Evolutionary conservation across 2,329 filamentous ascomycete genomes (phyloP).

Genomic region (Colletotrichum sansevieriae): DNA sequence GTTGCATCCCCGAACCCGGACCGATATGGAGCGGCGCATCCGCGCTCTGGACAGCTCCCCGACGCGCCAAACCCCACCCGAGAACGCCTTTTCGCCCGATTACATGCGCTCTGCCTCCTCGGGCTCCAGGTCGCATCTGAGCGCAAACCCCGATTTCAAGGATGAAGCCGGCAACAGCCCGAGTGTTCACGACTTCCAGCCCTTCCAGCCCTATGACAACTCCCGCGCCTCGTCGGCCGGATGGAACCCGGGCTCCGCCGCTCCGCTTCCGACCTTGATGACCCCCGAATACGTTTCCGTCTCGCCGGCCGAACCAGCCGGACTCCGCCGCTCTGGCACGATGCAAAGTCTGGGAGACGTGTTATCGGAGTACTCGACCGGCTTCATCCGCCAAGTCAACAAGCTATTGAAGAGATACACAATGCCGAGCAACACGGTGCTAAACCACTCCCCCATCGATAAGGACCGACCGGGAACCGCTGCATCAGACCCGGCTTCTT

Average conservation of each 20-base stretch:
- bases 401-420: conserved; percentile 56
- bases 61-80: conserved; percentile 45
- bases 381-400: conserved; percentile 54
- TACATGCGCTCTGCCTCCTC: conserved; percentile 32
- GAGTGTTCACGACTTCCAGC: conserved; percentile 15
- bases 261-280: conserved; percentile 29
- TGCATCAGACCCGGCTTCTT: conserved; percentile 43
- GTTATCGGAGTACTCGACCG: conserved; percentile 49
- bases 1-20: conserved; percentile 64
- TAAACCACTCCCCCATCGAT: conserved; percentile 45
- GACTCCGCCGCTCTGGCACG: conserved; percentile 53
- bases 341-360: conserved; percentile 52
- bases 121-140: conserved; percentile 15
- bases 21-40: conserved; percentile 66
- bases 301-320: conserved; percentile 38
- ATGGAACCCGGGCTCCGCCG: conserved; percentile 14
- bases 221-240: conserved; percentile 30
- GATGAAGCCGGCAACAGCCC: conserved; percentile 31
- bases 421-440: conserved; percentile 45
- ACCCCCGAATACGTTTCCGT: conserved; percentile 25
- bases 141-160: conserved; percentile 35
- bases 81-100: conserved; percentile 19
- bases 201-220: conserved; percentile 10
- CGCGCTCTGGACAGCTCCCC: conserved; percentile 58
- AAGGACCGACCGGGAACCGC: conserved; percentile 41